Base-by-base conservation (phyloP, 2,329 filamentous ascomycete genomes). In the Cercospora brassicicola region DNA sequence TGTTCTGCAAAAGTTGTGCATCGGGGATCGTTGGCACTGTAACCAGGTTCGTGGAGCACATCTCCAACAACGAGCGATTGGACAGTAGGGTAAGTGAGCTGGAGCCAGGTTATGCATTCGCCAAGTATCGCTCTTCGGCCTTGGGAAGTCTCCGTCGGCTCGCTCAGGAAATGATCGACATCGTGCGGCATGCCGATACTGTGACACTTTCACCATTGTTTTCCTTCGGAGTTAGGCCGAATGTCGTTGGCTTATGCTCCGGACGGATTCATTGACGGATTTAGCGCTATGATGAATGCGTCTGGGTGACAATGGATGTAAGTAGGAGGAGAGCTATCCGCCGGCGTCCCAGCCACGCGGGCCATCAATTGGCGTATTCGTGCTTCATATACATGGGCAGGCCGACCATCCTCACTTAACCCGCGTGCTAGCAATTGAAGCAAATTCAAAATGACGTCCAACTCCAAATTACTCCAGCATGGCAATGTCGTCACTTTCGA, bases 401-500 rank as follows among this genome's bases (percentile, higher is more conserved):
- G 20, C 45, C 18, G 45, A 10, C 2, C 7, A 2, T 11, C 9
- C 7, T 23, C 45, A 5, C 20, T 13, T 26, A 23, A 23, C 45
- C 18, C 20, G 42, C n/a, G 3, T 48, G 4, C 23, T 15, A 30
- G 6, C 51, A 30, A 18, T 4, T 15, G 20, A 15, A 28, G 23
- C 20, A 3, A 13, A 2, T 13, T 30, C 20, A 56, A n/a, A 8
- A 57, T 33, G 26, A 6, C 53, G 7, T 18, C 53, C 15, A 57
- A 8, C 11, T 15, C 26, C 3, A 57, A 18, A 33, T n/a, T 20
- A 18, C 60, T 62, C 30, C 13, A 31, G 20, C 28, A 79, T 30
- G 82, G 78, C 20, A 83, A 82, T 18, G 79, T 84, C 56, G 75
- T 84, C 59, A 77, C 78, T n/a, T 84, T 80, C 66, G 76, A 83